Evolutionary conservation across 2,329 filamentous ascomycete species (phyloP).

Genomic region (Rhexocercosporidium sp.): DNA sequence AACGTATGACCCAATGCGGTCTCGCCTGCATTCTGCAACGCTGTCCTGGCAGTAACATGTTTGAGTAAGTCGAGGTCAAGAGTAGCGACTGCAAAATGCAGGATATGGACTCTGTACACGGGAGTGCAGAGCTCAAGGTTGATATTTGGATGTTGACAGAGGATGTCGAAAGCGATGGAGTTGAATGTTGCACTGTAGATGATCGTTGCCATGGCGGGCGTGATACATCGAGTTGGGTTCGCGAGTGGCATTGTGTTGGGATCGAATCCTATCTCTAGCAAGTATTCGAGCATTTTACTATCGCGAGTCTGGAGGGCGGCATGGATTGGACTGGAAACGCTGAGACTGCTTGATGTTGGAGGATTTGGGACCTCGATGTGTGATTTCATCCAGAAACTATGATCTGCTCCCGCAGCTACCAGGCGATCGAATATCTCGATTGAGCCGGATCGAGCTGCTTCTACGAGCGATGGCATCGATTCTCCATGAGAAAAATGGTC

Average conservation of each 20-base stretch:
- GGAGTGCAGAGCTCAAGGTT: constrained; percentile 29
- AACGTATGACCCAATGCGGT: constrained; percentile 33
- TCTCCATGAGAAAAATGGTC: constrained; percentile 23
- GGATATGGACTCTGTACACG: constrained; percentile 28
- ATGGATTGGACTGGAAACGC: constrained; percentile 29
- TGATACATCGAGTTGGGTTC: constrained; percentile 30
- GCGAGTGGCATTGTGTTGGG: constrained; percentile 31
- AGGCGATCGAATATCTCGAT: constrained; percentile 27
- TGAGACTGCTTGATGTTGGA: constrained; percentile 26
- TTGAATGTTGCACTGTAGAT: constrained; percentile 22
- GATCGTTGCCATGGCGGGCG: constrained; percentile 30
- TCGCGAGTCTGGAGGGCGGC: constrained; percentile 22
- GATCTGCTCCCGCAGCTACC: constrained; percentile 11
- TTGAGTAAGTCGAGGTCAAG: constrained; percentile 29
- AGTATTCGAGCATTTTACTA: constrained; percentile 21
- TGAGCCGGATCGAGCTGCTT: constrained; percentile 25
- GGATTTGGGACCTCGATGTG: constrained; percentile 22
- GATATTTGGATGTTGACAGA: constrained; percentile 23
- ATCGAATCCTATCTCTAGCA: constrained; percentile 28
- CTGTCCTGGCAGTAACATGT: constrained; percentile 15
- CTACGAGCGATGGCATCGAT: constrained; percentile 25
- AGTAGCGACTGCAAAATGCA: constrained; percentile 32
- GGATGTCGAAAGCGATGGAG: constrained; percentile 23
- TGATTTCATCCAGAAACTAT: constrained; percentile 20
- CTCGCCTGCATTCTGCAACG: constrained; percentile 24